Evolutionary conservation across 2,329 filamentous ascomycete species (phyloP).

Genomic region (Nemania sp.): DNA sequence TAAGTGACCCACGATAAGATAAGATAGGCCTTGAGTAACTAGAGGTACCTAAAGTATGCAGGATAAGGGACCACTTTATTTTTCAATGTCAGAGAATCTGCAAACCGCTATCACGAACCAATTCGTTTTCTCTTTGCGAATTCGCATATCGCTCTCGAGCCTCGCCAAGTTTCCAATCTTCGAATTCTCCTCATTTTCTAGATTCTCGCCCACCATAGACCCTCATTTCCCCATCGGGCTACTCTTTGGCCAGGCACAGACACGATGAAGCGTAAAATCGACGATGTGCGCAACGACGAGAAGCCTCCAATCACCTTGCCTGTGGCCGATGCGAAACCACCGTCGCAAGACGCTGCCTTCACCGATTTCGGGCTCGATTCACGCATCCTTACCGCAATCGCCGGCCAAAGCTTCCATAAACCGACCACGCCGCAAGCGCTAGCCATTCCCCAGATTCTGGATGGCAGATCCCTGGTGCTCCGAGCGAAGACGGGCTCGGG

Average conservation of each 20-base stretch:
- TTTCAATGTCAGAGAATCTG: neutral
- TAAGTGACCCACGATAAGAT: no score
- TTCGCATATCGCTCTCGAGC: neutral
- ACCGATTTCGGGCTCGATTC: slow-evolving; percentile 79
- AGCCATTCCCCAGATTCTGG: slow-evolving; percentile 84
- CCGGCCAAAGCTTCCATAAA: slow-evolving; percentile 79
- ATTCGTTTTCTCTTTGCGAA: neutral
- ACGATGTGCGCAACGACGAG: slow-evolving; percentile 53
- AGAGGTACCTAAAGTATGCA: no score
- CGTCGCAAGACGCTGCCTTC: slow-evolving; percentile 60
- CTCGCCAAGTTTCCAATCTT: no score
- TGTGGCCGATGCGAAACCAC: slow-evolving; percentile 14
- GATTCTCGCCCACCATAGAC: neutral
- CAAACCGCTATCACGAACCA: neutral
- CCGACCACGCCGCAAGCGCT: slow-evolving; percentile 89
- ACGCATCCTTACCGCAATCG: slow-evolving; percentile 82
- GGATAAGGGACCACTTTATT: slow-evolving; percentile 21
- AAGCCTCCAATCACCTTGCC: slow-evolving; percentile 36
- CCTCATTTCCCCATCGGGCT: neutral
- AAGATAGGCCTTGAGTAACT: no score
- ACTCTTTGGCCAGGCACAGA: neutral
- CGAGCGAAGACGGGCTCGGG: slow-evolving; percentile 94
- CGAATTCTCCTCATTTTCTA: neutral
- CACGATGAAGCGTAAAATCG: slow-evolving; percentile 65
- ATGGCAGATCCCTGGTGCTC: slow-evolving; percentile 87